phyloP scores from a whole-genome alignment of 2,329 filamentous ascomycete species.

The Alternaria tenuissima region DNA sequence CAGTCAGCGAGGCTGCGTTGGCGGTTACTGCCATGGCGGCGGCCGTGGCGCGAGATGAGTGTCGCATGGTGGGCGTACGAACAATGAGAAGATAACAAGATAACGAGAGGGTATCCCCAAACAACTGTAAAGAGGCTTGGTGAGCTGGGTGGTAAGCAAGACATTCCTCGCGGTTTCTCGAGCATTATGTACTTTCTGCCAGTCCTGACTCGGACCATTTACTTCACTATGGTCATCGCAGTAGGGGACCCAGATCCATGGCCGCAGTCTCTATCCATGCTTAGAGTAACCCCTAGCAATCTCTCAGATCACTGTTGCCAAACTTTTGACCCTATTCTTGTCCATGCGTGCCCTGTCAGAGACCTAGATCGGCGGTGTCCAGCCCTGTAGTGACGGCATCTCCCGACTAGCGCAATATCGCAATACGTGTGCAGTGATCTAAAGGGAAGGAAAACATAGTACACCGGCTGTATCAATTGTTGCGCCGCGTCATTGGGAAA shows the following conservation, averaged over 20 bases:
- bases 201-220: background rate
- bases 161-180: background rate
- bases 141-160: background rate
- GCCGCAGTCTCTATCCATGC: background rate
- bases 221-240: background rate
- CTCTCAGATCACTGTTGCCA: background rate
- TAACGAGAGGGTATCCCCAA: background rate
- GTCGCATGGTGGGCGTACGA: constrained; percentile 12
- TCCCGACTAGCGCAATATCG: background rate
- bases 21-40: constrained; percentile 11
- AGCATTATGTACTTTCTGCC: background rate
- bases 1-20: constrained; percentile 6
- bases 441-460: background rate
- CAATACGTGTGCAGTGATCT: background rate
- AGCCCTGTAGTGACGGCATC: background rate
- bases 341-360: background rate
- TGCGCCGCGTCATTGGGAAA: background rate
- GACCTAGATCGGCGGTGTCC: background rate
- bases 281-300: background rate
- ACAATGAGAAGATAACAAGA: background rate
- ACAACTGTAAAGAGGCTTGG: background rate
- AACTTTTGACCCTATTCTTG: background rate
- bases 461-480: background rate
- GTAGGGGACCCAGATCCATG: background rate
- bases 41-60: constrained; percentile 8